Conservation (phyloP, 352 stramenopile genomes). For the Phytophthora brassicae region DNA sequence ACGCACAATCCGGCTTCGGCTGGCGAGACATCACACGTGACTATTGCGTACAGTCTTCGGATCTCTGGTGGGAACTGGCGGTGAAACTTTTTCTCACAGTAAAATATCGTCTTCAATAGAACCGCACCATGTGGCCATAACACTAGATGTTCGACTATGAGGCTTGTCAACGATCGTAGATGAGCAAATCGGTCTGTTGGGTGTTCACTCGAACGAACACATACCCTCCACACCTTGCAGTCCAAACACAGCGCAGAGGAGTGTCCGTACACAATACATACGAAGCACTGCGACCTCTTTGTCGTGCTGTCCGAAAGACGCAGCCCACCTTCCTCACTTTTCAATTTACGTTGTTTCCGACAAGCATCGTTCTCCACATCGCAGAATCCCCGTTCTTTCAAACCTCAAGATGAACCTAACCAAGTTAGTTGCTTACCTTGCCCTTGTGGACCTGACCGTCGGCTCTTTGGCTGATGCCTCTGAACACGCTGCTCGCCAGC, state of each 20-base stretch:
- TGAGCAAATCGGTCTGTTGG: slow-evolving; percentile 27
- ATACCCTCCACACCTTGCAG: slow-evolving; percentile 18
- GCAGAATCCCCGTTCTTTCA: not conserved
- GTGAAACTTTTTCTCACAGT: too few relatives aligned
- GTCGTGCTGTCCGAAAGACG: slow-evolving; percentile 14
- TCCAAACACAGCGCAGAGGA: slow-evolving; percentile 9
- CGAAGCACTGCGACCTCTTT: not conserved
- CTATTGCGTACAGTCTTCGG: slow-evolving; percentile 14
- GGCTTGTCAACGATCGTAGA: slow-evolving; percentile 13
- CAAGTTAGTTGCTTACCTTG: slow-evolving; percentile 33
- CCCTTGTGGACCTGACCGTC: slow-evolving; percentile 22
- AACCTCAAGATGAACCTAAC: slow-evolving; percentile 31
- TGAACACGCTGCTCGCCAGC: slow-evolving; percentile 16
- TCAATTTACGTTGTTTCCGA: slow-evolving; percentile 31
- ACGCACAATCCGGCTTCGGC: slow-evolving; percentile 11
- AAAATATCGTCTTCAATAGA: slow-evolving; percentile 5
- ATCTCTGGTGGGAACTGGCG: too few relatives aligned
- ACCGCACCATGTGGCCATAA: slow-evolving; percentile 13
- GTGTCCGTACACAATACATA: slow-evolving; percentile 12
- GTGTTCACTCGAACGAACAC: slow-evolving; percentile 16
- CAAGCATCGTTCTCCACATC: slow-evolving; percentile 24
- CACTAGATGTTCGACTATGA: slow-evolving; percentile 26
- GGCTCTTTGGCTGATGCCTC: slow-evolving; percentile 25
- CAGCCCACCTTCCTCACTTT: slow-evolving; percentile 18
- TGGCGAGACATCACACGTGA: not conserved